Evolutionary conservation across 441 rosid genomes (phyloP).

Genomic region (Corymbia calophylla): DNA sequence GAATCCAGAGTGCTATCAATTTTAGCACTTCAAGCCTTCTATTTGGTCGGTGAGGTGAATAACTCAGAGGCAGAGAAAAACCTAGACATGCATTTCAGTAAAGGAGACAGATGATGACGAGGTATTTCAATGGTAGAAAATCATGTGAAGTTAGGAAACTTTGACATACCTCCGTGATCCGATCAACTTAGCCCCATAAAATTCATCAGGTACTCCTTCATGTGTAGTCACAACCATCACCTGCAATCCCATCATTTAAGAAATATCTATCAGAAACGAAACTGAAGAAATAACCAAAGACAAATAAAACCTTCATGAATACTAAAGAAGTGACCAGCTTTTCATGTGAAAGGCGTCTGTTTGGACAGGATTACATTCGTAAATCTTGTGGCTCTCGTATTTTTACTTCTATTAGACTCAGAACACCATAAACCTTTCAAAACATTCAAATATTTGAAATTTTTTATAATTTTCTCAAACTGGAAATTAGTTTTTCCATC

Average conservation of each 20-base stretch:
- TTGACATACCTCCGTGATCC: slow-evolving; percentile 75
- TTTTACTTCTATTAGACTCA: neutral
- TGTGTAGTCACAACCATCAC: slow-evolving; percentile 96
- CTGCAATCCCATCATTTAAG: slow-evolving; percentile 21
- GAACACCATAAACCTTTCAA: neutral
- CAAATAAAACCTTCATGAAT: neutral
- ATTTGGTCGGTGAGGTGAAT: neutral
- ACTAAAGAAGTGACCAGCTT: neutral
- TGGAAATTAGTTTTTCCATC: neutral
- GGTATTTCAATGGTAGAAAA: neutral
- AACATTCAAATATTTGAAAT: neutral
- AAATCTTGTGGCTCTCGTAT: neutral
- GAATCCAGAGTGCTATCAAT: neutral
- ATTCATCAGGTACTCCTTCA: slow-evolving; percentile 94
- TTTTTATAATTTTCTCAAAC: neutral
- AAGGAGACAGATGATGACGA: neutral
- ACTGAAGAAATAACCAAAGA: neutral
- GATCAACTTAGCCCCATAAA: slow-evolving; percentile 90
- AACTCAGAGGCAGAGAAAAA: neutral
- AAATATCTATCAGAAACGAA: neutral
- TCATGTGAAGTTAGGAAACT: neutral
- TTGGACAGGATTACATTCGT: neutral
- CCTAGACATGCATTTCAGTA: neutral
- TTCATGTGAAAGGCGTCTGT: neutral
- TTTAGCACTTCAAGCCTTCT: neutral